Evolutionary conservation across 331 rosid genomes (phyloP), one percentile per base, ranked within the genome.

Genomic region (Malus hybrid): DNA sequence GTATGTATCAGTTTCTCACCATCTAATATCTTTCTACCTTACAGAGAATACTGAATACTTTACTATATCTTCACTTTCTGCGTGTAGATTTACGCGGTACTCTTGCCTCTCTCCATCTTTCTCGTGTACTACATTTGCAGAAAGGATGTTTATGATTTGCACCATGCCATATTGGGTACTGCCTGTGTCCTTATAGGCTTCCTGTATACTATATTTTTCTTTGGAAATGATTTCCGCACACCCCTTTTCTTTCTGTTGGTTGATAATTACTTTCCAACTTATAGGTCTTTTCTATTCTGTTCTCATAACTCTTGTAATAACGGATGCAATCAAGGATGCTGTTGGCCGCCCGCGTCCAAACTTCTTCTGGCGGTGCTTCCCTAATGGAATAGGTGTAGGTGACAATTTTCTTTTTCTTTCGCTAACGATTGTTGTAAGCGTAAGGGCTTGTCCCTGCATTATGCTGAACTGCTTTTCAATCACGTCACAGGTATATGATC

Each of bases 341-440:
- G 75, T 77, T 44, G 80, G 80, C 22, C 80, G 75, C 7, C 80
- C 75, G 19, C 70, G 80, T 20, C 75, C 75, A 3, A 63, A 77
- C 69, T 77, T 77, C 63, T 77, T 69, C 28, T 77, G 69, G 75
- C 75, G 80, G 70, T 77, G 80, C 31, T 77, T 77, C 64, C 75
- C 80, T 69, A 19, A 77, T 57, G 80, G 80, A 59, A 44, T 13
- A 59, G 74, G 24, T 27, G 80, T 77, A 69, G 14, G 80, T 57
- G 57, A 61, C 69, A 39, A 12, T 20, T 59, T 57, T 42, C 19
- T 28, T 19, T 22, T 22, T 22, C 22, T 22, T 22, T 22, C 22
- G 22, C 22, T 22, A 22, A 22, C 22, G 22, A 22, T 28, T 10
- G 10, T 54, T 54, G 22, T 56, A 56, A 55, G 65, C 10, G n/a